These are phyloP conservation scores for Acanthamoeba healyi DNA, from an alignment of 208 protist genomes.

Conservation along the genomic window DNA sequence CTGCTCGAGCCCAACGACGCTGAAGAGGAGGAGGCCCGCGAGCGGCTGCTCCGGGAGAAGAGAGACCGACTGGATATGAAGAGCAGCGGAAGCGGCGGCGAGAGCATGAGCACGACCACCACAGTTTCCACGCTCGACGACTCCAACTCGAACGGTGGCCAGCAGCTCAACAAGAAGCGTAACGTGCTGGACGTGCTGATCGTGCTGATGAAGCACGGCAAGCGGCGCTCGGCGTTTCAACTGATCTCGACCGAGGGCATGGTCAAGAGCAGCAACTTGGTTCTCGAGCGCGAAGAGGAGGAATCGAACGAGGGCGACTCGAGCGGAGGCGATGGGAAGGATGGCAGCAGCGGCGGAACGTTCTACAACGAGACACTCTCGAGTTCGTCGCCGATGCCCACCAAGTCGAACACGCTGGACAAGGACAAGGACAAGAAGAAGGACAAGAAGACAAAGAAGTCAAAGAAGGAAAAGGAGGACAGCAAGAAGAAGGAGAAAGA, in stretches of 20 bases:
- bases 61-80: conserved; percentile 1
- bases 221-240: conserved; percentile 63
- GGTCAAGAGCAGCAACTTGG: conserved; percentile 47
- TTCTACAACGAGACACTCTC: background rate
- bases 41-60: background rate
- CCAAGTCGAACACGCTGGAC: background rate
- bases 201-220: conserved; percentile 55
- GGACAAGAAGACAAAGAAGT: background rate
- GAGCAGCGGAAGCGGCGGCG: background rate
- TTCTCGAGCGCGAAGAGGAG: conserved; percentile 38
- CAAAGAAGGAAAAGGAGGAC: background rate
- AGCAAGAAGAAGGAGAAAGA: conserved; percentile 31
- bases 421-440: background rate
- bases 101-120: background rate
- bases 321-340: background rate
- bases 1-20: conserved; percentile 31
- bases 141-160: no score
- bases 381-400: conserved; percentile 11
- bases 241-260: conserved; percentile 36
- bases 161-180: background rate
- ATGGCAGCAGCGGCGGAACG: background rate
- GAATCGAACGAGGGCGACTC: background rate
- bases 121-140: no score
- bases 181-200: conserved; percentile 56
- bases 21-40: background rate